Base-by-base conservation (phyloP, 2,329 filamentous ascomycete species). In the Talaromyces sp. region DNA sequence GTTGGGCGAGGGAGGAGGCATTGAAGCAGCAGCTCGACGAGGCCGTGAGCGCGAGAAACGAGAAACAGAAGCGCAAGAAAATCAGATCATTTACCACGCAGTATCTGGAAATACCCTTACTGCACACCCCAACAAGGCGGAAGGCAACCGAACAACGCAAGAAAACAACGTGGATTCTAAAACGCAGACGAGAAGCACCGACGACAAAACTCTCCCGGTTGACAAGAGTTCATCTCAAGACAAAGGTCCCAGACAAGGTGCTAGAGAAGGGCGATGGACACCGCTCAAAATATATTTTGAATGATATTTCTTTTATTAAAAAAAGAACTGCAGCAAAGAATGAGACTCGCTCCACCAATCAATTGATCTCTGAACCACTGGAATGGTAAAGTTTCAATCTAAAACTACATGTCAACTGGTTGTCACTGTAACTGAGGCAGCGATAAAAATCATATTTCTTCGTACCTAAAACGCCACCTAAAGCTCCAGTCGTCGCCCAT, bases 1-100 rank as follows among this genome's bases (percentile, higher is more conserved):
- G 59, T 53, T 61, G 0, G 59, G 59, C 16, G 53, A 61, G 36
- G 18, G 59, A 40, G 59, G 59, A n/a, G 59, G 53, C 14, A 51
- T 61, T 16, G 59, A 57, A 8, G 59, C 53, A 3, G 59, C 59
- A 28, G 53, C 59, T 7, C 52, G 30, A 16, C 52, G 53, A 57
- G 59, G 53, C 4, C 30, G 50, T 18, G 53, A 61, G 10, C 53
- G 53, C 36, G 16, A 51, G 56, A 42, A 52, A 42, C 53, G 53
- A 12, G 2, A 23, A 23, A 23, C 1, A 23, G 23, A 23, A 23
- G 23, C 23, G 23, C 23, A 23, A 23, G 58, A 60, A 42, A 12
- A n/a, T 31, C 50, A 57, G 30, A 6, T 16, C 9, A 14, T 27
- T 10, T 31, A 54, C 51, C 8, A 44, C 30, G 7, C 58, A 47